These are phyloP conservation scores for Beauveria sp. DNA, from an alignment of 2,329 filamentous ascomycete genomes.

Conservation along the genomic window DNA sequence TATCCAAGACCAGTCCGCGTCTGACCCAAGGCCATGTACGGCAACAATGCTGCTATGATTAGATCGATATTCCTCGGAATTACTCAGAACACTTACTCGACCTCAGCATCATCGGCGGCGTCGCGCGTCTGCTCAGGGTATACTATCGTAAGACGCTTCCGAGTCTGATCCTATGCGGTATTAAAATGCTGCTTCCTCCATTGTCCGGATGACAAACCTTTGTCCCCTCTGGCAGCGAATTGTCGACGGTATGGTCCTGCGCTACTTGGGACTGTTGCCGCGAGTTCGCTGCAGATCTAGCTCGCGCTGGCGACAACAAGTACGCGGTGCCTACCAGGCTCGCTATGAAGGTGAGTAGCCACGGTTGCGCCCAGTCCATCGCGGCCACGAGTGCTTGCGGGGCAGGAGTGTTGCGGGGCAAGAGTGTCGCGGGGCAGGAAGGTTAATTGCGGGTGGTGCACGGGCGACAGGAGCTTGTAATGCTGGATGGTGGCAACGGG, in stretches of 20 bases:
- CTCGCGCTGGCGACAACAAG: background rate
- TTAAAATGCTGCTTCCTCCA: background rate
- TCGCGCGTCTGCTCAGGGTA: background rate
- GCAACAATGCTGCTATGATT: too few relatives aligned
- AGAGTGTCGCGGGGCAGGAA: background rate
- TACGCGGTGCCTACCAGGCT: background rate
- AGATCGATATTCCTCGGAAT: too few relatives aligned
- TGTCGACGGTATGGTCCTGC: background rate
- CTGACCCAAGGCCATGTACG: too few relatives aligned
- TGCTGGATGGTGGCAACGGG: background rate
- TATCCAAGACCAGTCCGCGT: too few relatives aligned
- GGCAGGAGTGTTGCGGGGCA: too few relatives aligned
- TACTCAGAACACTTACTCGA: background rate
- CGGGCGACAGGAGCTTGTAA: background rate
- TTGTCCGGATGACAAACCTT: background rate
- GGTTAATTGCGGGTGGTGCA: background rate
- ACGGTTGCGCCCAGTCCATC: background rate
- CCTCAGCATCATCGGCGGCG: background rate
- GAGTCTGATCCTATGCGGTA: background rate
- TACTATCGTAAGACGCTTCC: background rate
- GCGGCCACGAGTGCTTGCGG: background rate
- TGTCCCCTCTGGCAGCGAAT: background rate
- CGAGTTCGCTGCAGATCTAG: background rate
- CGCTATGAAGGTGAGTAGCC: background rate
- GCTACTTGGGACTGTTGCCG: background rate